Evolutionary conservation across 2,329 filamentous ascomycete species (phyloP), one percentile per base, ranked within the genome.

Genomic region (Apiospora koreana): DNA sequence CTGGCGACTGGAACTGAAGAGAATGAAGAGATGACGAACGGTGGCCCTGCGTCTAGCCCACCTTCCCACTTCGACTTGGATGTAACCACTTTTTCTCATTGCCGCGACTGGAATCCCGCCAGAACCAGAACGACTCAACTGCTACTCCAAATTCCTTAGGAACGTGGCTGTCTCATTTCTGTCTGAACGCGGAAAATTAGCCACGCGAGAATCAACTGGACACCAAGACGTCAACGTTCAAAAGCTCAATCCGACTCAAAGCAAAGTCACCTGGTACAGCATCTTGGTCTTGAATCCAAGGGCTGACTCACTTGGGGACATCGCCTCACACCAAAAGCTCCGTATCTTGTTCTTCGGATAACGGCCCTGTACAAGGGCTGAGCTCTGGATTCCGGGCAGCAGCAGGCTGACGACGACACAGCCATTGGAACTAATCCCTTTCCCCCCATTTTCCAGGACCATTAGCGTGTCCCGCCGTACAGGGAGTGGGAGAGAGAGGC

Each of bases 371-470:
- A n/a, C 54, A 38, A 35, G 31, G 54, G 31, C 31, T 35, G 31
- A n/a, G 31, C 31, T 38, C 31, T 38, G 21, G 21, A 38, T 38
- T 23, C 54, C 28, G 18, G 54, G 9, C 28, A 35, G 9, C 28
- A 35, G 28, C 54, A 54, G 54, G 54, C 54, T 62, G 54, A 62
- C 54, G 54, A 62, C 54, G 31, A 62, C 54, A 62, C 54, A 62
- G 54, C 54, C 54, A 62, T 62, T 62, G 54, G 18, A n/a, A 38
- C 54, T 62, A 62, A 62, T n/a, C 41, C 41, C 41, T 16, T 12
- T 2, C 41, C 18, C 28, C 54, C 31, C 54, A 62, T 62, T 62
- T 62, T 62, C 54, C 54, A 62, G 54, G 54, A n/a, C 31, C 35
- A 10, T 38, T 62, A 62, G 54, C 21, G 54, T 14, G 31, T 62